phyloP scores from a whole-genome alignment of 139 green algal species.

The Chlorella sp. region DNA sequence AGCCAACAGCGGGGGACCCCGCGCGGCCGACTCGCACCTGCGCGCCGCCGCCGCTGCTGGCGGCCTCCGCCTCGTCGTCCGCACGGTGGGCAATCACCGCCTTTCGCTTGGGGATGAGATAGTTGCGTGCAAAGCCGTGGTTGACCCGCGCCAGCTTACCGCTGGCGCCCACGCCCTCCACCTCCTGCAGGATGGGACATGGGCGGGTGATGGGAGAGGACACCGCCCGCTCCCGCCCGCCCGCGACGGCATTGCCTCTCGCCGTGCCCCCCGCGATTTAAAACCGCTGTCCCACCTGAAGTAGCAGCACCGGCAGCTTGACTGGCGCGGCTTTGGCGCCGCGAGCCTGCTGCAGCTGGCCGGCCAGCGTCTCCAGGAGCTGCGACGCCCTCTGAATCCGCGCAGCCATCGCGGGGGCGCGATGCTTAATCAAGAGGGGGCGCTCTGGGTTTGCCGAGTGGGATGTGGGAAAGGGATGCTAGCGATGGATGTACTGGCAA shows the following conservation, averaged over 20 bases:
- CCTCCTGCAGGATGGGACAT: slow-evolving; percentile 14
- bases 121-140: slow-evolving; percentile 41
- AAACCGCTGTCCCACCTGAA: slow-evolving; percentile 23
- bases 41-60: too few species aligned
- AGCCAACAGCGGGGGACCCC: too few species aligned
- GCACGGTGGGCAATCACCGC: not conserved
- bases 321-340: slow-evolving; percentile 12
- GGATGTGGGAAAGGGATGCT: too few species aligned
- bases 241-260: not conserved
- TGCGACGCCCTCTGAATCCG: not conserved
- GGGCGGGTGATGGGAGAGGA: not conserved
- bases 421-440: too few species aligned
- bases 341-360: slow-evolving; percentile 20
- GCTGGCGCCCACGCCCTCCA: slow-evolving; percentile 26
- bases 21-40: too few species aligned
- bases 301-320: slow-evolving; percentile 26
- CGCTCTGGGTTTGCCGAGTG: too few species aligned
- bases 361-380: not conserved
- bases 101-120: slow-evolving; percentile 25
- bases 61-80: not conserved
- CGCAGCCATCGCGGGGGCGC: too few species aligned
- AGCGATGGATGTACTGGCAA: too few species aligned
- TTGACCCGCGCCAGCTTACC: slow-evolving; percentile 9
- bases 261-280: not conserved
- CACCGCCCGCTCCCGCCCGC: not conserved